These are phyloP conservation scores for Termitomyces sp. DNA, from an alignment of 768 basidiomycete species.

Conservation along the genomic window DNA sequence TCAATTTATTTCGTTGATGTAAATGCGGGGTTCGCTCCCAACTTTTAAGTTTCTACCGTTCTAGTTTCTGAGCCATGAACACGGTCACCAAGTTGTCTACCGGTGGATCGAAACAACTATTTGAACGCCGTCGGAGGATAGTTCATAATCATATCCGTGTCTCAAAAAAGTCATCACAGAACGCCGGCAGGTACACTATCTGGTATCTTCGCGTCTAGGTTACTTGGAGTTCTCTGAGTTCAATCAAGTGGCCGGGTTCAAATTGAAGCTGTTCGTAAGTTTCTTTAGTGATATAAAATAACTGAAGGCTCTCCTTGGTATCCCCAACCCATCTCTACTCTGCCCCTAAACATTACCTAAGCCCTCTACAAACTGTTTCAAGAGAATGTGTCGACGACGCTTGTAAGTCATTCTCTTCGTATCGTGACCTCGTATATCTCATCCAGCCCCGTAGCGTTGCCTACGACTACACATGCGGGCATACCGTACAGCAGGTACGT, in stretches of 20 bases:
- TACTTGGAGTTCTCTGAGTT: neutral
- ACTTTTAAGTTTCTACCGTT: neutral
- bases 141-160: neutral
- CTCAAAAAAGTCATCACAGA: neutral
- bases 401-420: neutral
- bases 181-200: neutral
- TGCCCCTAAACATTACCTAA: neutral
- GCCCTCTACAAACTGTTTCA: neutral
- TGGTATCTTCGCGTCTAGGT: neutral
- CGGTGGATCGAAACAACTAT: neutral
- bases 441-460: neutral
- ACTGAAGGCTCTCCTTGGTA: neutral
- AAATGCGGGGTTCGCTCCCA: neutral
- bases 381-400: neutral
- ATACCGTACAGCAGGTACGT: neutral
- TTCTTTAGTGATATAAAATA: neutral
- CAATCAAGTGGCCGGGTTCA: neutral
- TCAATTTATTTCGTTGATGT: too few relatives aligned
- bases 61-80: neutral
- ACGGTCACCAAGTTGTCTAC: conserved; percentile 1
- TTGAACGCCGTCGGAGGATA: neutral
- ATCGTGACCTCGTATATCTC: neutral
- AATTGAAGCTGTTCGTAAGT: neutral
- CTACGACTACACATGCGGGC: neutral
- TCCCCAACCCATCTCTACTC: neutral